Conservation (phyloP, 495 filamentous ascomycete species). For the Patellaria atrata region DNA sequence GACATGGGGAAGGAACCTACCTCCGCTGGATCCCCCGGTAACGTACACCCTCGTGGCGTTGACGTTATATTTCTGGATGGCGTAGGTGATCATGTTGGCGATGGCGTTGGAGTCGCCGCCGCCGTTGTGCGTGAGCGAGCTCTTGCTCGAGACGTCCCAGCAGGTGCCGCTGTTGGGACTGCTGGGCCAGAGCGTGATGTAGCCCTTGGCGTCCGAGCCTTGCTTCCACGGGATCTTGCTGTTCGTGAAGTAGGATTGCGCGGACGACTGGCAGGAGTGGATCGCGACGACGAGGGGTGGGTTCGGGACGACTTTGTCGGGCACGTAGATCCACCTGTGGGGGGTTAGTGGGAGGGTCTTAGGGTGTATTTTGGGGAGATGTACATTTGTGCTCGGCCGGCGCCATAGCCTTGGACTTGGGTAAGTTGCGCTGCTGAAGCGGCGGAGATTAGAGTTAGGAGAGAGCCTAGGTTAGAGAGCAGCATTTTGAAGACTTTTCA, state of each 20-base stretch:
- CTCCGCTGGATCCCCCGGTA: conserved; percentile 41
- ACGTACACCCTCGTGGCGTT: conserved; percentile 36
- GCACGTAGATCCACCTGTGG: conserved; percentile 21
- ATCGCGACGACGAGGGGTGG: conserved; percentile 22
- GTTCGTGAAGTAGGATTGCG: conserved; percentile 22
- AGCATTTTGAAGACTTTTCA: no score
- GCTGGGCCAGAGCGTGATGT: conserved; percentile 40
- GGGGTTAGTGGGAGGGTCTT: background rate
- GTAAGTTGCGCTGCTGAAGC: conserved; percentile 13
- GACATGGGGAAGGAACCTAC: conserved; percentile 3
- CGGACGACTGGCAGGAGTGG: conserved; percentile 23
- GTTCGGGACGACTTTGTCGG: conserved; percentile 16
- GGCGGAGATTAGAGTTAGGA: conserved; percentile 5
- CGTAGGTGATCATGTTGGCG: conserved; percentile 44
- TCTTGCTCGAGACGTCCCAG: conserved; percentile 38
- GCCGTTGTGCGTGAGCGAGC: conserved; percentile 37
- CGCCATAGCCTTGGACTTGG: conserved; percentile 13
- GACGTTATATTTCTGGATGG: conserved; percentile 33
- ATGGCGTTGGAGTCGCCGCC: conserved; percentile 40
- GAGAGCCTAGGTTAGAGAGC: no score
- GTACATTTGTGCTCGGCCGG: conserved; percentile 11
- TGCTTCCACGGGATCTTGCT: conserved; percentile 24
- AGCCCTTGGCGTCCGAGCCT: conserved; percentile 35
- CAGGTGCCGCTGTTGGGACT: conserved; percentile 35
- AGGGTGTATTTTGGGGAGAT: background rate